Evolutionary conservation across 352 stramenopile genomes (phyloP), one percentile per base, ranked within the genome.

Genomic region (Phytophthora tubulina): DNA sequence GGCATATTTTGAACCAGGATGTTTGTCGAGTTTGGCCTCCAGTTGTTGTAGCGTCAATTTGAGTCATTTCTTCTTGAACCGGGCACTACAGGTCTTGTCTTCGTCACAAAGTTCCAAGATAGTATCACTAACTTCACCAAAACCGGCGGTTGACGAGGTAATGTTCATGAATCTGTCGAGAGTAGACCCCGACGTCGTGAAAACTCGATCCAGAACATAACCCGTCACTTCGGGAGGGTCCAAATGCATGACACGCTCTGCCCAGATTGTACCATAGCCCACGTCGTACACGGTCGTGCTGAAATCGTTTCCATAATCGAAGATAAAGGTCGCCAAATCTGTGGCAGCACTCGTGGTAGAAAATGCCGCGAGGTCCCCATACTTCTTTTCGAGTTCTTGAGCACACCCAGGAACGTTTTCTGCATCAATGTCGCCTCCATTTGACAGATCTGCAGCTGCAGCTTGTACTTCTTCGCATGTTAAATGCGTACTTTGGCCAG

Each of bases 181-280:
- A 36, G 67, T 44, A 4, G 39, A 38, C 3, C 76, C 79, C 10
- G 75, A 84, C 2, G 70, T 58, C 46, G 77, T 78, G 8, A 35
- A 21, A 11, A 83, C 63, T n/a, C 78, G 71, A 31, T 88, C 81
- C n/a, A 88, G 44, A 33, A 84, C 59, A 44, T 88, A 86, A 5
- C 80, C 80, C 21, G 58, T 67, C 50, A 86, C 75, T 10, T 76
- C 72, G 1, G 75, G 60, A 2, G 74, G 75, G 14, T 70, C 17
- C 4, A 88, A 39, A 14, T 86, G 80, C 31, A 86, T 82, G 15
- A 79, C 32, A 2, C 80, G 75, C 59, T 88, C 77, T 14, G 82
- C 80, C 31, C 76, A 66, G n/a, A 70, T 46, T 1, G 78, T 76
- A 36, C 80, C 80, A 50, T 84, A 85, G 58, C 72, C 81, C 49